A percentile compares a stretch with the other conserved stretches of the same genome.
phyloP scores from a whole-genome alignment of 73 alveolate genomes.

The Tetrahymena borealis region DNA sequence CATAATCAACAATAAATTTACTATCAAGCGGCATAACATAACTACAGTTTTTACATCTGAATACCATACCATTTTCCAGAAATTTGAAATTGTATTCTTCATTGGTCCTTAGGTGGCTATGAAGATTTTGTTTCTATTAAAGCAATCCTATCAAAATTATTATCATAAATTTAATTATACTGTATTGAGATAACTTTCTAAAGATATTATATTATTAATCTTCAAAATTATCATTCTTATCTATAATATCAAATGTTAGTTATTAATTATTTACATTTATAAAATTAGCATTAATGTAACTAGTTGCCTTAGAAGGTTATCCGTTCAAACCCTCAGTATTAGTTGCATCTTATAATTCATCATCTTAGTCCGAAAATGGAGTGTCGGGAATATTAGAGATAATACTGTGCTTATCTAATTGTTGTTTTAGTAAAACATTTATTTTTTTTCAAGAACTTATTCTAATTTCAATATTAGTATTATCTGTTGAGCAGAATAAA shows the following conservation, averaged over 20 bases:
- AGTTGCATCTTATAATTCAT: neutral
- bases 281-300: neutral
- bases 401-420: neutral
- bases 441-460: too few relatives aligned
- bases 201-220: too few relatives aligned
- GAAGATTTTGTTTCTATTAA: constrained; percentile 36
- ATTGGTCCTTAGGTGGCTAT: constrained; percentile 92
- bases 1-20: constrained; percentile 52
- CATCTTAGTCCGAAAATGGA: neutral
- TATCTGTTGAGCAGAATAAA: neutral
- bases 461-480: neutral
- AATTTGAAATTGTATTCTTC: constrained; percentile 62
- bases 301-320: neutral
- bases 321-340: neutral
- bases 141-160: neutral
- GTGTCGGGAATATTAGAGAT: neutral
- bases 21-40: constrained; percentile 67
- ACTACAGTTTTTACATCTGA: constrained; percentile 56
- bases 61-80: constrained; percentile 85
- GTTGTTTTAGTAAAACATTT: too few relatives aligned
- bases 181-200: too few relatives aligned
- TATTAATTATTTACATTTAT: neutral
- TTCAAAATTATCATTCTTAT: too few relatives aligned
- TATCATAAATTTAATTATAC: neutral
- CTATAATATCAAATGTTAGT: too few relatives aligned